These are phyloP conservation scores for Aspergillus incahuasiensis DNA, from an alignment of 495 filamentous ascomycete genomes.

Conservation along the genomic window DNA sequence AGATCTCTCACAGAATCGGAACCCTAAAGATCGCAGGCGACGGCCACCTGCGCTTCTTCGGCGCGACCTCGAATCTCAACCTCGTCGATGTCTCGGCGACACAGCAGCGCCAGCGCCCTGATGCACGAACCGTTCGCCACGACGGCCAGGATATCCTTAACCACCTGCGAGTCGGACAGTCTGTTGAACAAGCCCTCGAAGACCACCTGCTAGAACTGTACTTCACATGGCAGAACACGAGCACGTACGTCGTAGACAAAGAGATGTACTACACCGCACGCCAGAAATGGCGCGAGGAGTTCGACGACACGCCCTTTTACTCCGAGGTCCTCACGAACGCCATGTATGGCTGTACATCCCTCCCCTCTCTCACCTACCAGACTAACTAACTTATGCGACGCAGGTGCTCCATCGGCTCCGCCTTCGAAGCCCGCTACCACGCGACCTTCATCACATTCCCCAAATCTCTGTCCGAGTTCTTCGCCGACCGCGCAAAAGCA, in stretches of 20 bases:
- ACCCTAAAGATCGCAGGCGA: constrained; percentile 46
- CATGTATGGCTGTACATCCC: constrained; percentile 30
- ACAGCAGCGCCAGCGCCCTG: constrained; percentile 45
- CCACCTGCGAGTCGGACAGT: constrained; percentile 39
- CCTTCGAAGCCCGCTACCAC: constrained; percentile 44
- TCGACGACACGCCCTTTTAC: constrained; percentile 44
- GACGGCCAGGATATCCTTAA: constrained; percentile 45
- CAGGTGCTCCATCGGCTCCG: constrained; percentile 47
- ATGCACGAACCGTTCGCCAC: constrained; percentile 45
- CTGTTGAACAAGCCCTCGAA: constrained; percentile 39
- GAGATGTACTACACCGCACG: constrained; percentile 44
- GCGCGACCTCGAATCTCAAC: constrained; percentile 46
- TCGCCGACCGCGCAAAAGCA: constrained; percentile 45
- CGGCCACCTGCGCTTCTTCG: constrained; percentile 46
- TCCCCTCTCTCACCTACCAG: not conserved
- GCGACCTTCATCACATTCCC: constrained; percentile 46
- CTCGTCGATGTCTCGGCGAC: constrained; percentile 42
- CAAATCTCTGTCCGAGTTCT: constrained; percentile 45
- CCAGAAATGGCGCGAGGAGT: constrained; percentile 38
- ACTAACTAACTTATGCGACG: not conserved
- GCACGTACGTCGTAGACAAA: constrained; percentile 46
- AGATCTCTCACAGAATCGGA: constrained; percentile 44
- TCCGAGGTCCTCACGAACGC: constrained; percentile 48
- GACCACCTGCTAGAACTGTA: constrained; percentile 47
- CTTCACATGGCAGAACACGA: constrained; percentile 50